Conservation (phyloP, 768 basidiomycete genomes). For the Kwoniella botswanensis region DNA sequence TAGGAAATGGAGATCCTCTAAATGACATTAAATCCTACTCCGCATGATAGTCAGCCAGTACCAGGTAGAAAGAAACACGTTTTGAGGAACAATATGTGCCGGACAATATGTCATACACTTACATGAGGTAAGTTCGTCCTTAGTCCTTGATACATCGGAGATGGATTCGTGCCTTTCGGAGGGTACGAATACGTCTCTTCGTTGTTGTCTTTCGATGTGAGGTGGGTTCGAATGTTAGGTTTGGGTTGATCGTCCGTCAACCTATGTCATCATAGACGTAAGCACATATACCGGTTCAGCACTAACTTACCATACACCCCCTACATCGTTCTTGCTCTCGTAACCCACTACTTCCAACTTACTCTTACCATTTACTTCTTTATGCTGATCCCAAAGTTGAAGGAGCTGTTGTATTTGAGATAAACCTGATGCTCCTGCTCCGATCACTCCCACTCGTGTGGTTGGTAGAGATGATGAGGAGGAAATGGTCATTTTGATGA, state of each 20-base stretch:
- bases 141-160: slow-evolving; percentile 54
- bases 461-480: not conserved
- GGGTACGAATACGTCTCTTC: slow-evolving; percentile 37
- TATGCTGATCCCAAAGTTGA: slow-evolving; percentile 37
- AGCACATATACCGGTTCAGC: not conserved
- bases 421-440: slow-evolving; percentile 51
- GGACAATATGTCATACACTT: slow-evolving; percentile 6
- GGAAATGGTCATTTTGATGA: not conserved
- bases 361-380: slow-evolving; percentile 18
- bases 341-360: slow-evolving; percentile 45
- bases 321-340: slow-evolving; percentile 46
- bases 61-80: too few relatives aligned
- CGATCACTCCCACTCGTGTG: slow-evolving; percentile 49
- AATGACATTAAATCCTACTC: slow-evolving; percentile 53
- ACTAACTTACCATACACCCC: slow-evolving; percentile 51
- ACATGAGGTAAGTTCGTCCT: slow-evolving; percentile 55
- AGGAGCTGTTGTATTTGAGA: slow-evolving; percentile 40
- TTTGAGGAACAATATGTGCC: too few relatives aligned
- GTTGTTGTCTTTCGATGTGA: not conserved
- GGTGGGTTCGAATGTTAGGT: slow-evolving; percentile 12
- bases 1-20: slow-evolving; percentile 40
- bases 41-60: not conserved
- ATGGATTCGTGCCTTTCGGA: slow-evolving; percentile 33
- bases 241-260: slow-evolving; percentile 22
- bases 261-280: not conserved